Percentiles rank a stretch among this genome's conserved stretches.
Conservation (phyloP, 192 early-diverging fungal genomes). For the Coemansia umbellata region DNA sequence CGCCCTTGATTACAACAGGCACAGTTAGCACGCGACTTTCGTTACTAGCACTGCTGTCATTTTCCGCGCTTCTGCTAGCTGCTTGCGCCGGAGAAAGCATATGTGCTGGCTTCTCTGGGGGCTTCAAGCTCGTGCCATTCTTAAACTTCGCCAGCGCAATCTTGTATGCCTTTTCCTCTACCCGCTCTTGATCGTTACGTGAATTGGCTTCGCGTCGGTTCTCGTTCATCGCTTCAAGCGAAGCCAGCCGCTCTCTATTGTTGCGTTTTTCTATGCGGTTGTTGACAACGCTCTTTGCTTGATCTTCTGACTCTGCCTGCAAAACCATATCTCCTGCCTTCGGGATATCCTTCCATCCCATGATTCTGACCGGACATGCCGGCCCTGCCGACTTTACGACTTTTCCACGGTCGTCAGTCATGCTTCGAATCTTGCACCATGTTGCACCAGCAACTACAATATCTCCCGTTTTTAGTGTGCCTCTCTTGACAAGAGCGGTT, state of each 20-base stretch:
- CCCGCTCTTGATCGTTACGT: constrained; percentile 53
- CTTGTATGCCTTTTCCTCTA: constrained; percentile 50
- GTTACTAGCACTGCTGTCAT: neutral
- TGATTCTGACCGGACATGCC: constrained; percentile 78
- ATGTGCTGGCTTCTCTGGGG: constrained; percentile 42
- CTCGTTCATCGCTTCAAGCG: constrained; percentile 74
- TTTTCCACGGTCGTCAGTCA: constrained; percentile 77
- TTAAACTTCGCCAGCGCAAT: constrained; percentile 66
- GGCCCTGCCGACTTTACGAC: constrained; percentile 73
- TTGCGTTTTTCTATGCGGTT: constrained; percentile 63
- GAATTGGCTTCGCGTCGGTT: constrained; percentile 57
- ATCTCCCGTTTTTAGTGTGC: constrained; percentile 75
- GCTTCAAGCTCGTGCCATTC: constrained; percentile 54
- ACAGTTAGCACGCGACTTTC: constrained; percentile 11
- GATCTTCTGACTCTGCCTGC: constrained; percentile 55
- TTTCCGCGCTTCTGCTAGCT: neutral
- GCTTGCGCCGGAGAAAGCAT: neutral
- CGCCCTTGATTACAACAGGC: constrained; percentile 55
- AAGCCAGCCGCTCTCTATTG: constrained; percentile 57
- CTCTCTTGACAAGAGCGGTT: constrained; percentile 83
- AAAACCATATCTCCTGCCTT: constrained; percentile 86
- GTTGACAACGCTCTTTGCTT: constrained; percentile 72
- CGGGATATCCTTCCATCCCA: constrained; percentile 93
- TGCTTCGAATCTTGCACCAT: constrained; percentile 82
- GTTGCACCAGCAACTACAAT: constrained; percentile 80